Evolutionary conservation across 108 stramenopile species (phyloP).

Genomic region (Tribonema minus): DNA sequence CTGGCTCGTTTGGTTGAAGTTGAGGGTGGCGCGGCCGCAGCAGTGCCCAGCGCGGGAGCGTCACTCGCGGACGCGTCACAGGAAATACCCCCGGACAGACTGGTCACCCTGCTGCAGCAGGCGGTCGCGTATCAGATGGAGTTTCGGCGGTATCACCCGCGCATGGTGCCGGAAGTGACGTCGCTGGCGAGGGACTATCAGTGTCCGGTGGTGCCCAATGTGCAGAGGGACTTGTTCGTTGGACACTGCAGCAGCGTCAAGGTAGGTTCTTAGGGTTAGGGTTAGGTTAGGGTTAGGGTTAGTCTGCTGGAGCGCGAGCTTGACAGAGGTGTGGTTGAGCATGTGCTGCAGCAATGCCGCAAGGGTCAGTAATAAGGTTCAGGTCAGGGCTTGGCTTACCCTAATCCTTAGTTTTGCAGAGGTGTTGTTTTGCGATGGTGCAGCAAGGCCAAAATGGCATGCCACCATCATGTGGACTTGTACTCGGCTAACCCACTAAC

Average conservation of each 20-base stretch:
- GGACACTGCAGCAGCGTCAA: constrained; percentile 13
- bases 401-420: no score
- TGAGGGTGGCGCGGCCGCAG: not conserved
- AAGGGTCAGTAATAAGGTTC: no score
- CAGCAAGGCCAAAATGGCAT: no score
- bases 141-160: constrained; percentile 16
- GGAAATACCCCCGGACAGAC: constrained; percentile 15
- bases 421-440: no score
- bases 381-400: no score
- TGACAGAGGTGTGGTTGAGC: no score
- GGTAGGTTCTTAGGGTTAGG: no score
- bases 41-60: not conserved
- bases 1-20: not conserved
- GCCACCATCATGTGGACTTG: no score
- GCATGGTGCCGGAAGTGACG: not conserved
- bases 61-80: constrained; percentile 6
- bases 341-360: no score
- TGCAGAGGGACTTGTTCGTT: not conserved
- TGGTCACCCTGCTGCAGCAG: constrained; percentile 46
- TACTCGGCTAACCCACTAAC: no score
- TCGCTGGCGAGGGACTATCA: constrained; percentile 18
- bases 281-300: no score
- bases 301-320: no score
- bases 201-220: constrained; percentile 27
- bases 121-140: constrained; percentile 40